These are phyloP conservation scores for Haplographium delicatum DNA, from an alignment of 495 filamentous ascomycete genomes.

Conservation along the genomic window DNA sequence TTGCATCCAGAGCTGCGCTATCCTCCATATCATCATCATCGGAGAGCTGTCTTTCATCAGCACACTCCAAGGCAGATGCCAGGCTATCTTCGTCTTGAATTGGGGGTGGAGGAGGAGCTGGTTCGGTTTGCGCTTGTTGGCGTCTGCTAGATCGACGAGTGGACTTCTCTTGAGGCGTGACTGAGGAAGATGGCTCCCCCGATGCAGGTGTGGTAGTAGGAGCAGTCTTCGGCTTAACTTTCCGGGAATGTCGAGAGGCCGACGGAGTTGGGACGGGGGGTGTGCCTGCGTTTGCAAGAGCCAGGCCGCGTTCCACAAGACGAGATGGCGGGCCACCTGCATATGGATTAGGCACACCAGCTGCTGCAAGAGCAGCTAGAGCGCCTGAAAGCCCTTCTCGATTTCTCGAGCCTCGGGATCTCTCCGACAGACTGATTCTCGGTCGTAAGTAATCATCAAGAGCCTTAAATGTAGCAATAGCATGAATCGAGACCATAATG, in stretches of 20 bases:
- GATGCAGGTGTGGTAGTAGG: constrained; percentile 27
- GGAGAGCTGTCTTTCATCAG: constrained; percentile 79
- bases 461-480: constrained; percentile 96
- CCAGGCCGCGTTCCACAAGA: constrained; percentile 36
- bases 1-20: constrained; percentile 68
- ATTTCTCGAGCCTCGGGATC: constrained; percentile 60
- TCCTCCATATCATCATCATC: constrained; percentile 74
- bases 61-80: constrained; percentile 76
- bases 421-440: constrained; percentile 77
- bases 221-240: constrained; percentile 41
- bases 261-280: constrained; percentile 28
- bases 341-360: constrained; percentile 36
- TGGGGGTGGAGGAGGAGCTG: constrained; percentile 43
- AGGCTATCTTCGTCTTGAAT: constrained; percentile 52
- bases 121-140: constrained; percentile 42
- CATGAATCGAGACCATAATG: constrained; percentile 97
- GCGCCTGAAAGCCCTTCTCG: constrained; percentile 63
- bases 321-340: constrained; percentile 34
- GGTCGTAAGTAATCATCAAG: constrained; percentile 95
- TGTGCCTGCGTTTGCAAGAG: constrained; percentile 24
- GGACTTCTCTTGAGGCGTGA: constrained; percentile 40
- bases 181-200: constrained; percentile 11
- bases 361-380: constrained; percentile 75
- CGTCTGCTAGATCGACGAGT: constrained; percentile 49
- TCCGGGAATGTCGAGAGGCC: constrained; percentile 28